Evolutionary conservation across 345 rosid genomes (phyloP).

Genomic region (Corchorus olitorius): DNA sequence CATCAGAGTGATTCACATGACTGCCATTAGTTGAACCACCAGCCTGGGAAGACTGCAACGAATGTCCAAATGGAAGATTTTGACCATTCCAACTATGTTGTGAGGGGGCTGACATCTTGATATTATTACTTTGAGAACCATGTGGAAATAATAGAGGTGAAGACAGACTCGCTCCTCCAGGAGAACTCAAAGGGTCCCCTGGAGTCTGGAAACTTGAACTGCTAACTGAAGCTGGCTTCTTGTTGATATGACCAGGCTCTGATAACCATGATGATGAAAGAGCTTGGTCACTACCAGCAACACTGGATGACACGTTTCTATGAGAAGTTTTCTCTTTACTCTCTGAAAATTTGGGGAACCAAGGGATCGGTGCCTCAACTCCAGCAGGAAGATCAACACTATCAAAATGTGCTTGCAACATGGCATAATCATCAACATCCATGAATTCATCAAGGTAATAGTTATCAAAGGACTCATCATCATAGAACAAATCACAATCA

Average conservation of each 20-base stretch:
- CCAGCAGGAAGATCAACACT: slow-evolving; percentile 66
- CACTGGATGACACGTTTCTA: slow-evolving; percentile 26
- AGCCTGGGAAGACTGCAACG: slow-evolving; percentile 8
- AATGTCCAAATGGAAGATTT: slow-evolving; percentile 21
- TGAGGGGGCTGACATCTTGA: slow-evolving; percentile 24
- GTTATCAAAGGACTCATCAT: slow-evolving; percentile 34
- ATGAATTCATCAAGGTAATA: slow-evolving; percentile 29
- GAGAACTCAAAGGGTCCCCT: slow-evolving; percentile 19
- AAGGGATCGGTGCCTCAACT: slow-evolving; percentile 77
- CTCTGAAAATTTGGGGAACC: slow-evolving; percentile 43
- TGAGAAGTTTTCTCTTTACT: slow-evolving; percentile 25
- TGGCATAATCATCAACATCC: slow-evolving; percentile 47
- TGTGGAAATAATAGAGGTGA: slow-evolving; percentile 21
- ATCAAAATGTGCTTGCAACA: slow-evolving; percentile 74
- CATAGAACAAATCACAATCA: slow-evolving; percentile 40
- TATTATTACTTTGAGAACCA: slow-evolving; percentile 22
- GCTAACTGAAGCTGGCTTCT: slow-evolving; percentile 28
- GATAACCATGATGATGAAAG: slow-evolving; percentile 19
- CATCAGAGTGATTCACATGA: slow-evolving; percentile 19
- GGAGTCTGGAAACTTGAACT: slow-evolving; percentile 25
- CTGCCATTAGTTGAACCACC: slow-evolving; percentile 28
- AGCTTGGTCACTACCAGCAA: not conserved
- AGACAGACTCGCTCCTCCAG: slow-evolving; percentile 28
- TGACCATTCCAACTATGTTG: slow-evolving; percentile 23
- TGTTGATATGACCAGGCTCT: slow-evolving; percentile 19